Base-by-base conservation (phyloP, 2,329 filamentous ascomycete genomes). In the Fusarium guadeloupense region DNA sequence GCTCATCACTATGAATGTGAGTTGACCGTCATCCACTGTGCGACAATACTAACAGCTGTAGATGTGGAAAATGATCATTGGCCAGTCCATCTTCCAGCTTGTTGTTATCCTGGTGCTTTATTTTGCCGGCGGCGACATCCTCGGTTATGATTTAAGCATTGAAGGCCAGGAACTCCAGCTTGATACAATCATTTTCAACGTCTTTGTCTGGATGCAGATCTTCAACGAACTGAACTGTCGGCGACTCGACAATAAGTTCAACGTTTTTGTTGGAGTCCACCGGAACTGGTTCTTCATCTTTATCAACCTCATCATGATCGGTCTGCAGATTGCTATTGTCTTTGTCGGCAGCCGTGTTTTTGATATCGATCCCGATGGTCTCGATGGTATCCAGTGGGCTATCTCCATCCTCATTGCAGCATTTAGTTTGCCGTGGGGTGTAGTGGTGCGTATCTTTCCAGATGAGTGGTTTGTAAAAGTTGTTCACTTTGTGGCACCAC, bases 11-110 rank as follows among this genome's bases (percentile, higher is more conserved):
- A 80, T 89, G 28, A 93, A 90, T 17, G 55, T 59, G 17, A 41
- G 55, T 44, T 19, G 5, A 14, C 4, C 1, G 6, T 1, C 4
- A 0, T 7, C 13, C 16, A 31, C 5, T 5, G 14, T 2, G 2
- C 4, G 1, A 19, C 0, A 5, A 14, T 4, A 4, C 38, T 58
- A 8, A 59, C 17, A 37, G 9, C 0, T 0, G 0, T 5, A 59
- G 55, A 98, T 98, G 94, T 96, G 94, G 94, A 98, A 98, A 81
- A 98, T 98, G 94, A 97, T 98, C 63, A 84, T 97, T 38, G 94
- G 93, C 1, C 93, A 98, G 74, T 87, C 93, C 1, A 83, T 97
- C 54, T 98, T 95, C 75, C 93, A 98, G 75, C 85, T 98, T 3
- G 86, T 89, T 12, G 84, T 87, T 25, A 86, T 93, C 0, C 89